Conservation (phyloP, 768 basidiomycete genomes). For the Termitomyces heimii region DNA sequence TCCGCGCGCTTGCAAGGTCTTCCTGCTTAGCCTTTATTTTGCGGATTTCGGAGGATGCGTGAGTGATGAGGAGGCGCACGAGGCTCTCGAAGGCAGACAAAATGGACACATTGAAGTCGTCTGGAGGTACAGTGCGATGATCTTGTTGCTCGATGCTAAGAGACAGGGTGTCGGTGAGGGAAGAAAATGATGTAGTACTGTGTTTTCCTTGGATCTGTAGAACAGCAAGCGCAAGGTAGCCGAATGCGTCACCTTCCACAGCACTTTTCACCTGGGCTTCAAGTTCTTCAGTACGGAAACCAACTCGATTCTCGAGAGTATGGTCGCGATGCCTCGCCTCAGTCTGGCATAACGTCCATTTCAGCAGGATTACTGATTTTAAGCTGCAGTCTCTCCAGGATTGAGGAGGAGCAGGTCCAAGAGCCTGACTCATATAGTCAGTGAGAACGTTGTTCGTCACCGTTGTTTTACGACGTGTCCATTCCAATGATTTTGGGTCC, state of each 20-base stretch:
- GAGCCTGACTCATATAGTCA: slow-evolving; percentile 52
- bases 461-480: slow-evolving; percentile 39
- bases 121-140: slow-evolving; percentile 36
- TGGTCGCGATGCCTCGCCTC: slow-evolving; percentile 67
- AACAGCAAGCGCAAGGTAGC: slow-evolving; percentile 58
- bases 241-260: slow-evolving; percentile 78
- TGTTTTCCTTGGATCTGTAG: slow-evolving; percentile 47
- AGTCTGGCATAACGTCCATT: slow-evolving; percentile 84
- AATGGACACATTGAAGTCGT: slow-evolving; percentile 49
- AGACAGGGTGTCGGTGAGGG: slow-evolving; percentile 27
- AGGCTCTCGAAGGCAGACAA: slow-evolving; percentile 66
- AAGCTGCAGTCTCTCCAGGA: slow-evolving; percentile 69
- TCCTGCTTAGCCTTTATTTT: slow-evolving; percentile 91
- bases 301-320: slow-evolving; percentile 54
- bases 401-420: slow-evolving; percentile 33
- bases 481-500: slow-evolving; percentile 43
- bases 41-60: slow-evolving; percentile 74
- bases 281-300: slow-evolving; percentile 71
- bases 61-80: slow-evolving; percentile 63
- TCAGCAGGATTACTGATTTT: slow-evolving; percentile 69
- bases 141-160: slow-evolving; percentile 36
- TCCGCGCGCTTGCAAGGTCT: slow-evolving; percentile 67
- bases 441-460: slow-evolving; percentile 42
- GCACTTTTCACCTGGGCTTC: slow-evolving; percentile 80
- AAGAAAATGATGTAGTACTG: slow-evolving; percentile 26